A percentile compares a stretch with the other conserved stretches of the same genome.
These are phyloP conservation scores for Lasiodiplodia sp. DNA, from an alignment of 2,329 filamentous ascomycete species.

Conservation along the genomic window DNA sequence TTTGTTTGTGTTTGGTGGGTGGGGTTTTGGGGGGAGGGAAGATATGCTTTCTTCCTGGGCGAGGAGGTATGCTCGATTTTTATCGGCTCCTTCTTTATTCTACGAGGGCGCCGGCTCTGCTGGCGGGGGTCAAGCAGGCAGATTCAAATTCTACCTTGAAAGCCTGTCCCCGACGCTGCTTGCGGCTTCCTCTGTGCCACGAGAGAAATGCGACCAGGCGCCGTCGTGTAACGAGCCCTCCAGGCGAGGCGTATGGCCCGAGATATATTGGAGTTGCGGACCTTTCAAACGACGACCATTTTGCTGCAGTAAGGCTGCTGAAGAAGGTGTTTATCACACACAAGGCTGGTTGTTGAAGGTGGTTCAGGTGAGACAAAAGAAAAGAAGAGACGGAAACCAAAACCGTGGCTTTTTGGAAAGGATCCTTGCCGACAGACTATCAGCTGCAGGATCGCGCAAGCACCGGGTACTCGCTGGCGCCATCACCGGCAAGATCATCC, in stretches of 20 bases:
- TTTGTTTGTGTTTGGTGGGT: neutral
- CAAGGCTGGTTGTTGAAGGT: neutral
- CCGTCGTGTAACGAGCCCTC: neutral
- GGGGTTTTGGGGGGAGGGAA: neutral
- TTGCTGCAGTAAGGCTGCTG: neutral
- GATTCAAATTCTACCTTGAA: neutral
- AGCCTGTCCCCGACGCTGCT: neutral
- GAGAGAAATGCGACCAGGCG: neutral
- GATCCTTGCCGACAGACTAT: neutral
- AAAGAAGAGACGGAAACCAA: neutral
- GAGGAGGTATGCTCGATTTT: neutral
- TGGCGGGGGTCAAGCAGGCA: neutral
- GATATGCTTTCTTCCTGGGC: neutral
- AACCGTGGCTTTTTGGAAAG: neutral
- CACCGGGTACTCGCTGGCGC: neutral
- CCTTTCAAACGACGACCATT: neutral
- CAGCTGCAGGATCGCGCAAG: constrained; percentile 10
- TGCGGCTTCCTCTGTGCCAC: neutral
- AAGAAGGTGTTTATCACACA: neutral
- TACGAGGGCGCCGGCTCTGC: neutral
- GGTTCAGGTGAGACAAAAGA: neutral
- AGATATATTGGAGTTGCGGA: neutral
- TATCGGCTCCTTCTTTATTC: neutral
- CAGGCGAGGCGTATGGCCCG: too few relatives aligned
- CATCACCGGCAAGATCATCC: neutral